These are phyloP conservation scores for Sungouiella thailandica DNA, from an alignment of 805 yeast species.

Conservation along the genomic window DNA sequence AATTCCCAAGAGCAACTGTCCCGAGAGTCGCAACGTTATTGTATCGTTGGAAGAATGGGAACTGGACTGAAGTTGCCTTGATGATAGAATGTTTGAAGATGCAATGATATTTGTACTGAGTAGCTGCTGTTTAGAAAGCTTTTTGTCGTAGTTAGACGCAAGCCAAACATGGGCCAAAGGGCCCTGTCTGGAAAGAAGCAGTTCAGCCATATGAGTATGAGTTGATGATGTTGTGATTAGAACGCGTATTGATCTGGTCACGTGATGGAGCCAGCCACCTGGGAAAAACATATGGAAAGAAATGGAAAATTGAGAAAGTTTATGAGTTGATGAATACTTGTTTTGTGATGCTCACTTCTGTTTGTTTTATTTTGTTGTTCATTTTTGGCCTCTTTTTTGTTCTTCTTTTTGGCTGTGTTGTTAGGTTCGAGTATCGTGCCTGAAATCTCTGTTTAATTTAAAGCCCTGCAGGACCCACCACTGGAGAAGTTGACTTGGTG, in stretches of 20 bases:
- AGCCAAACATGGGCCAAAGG: conserved; percentile 90
- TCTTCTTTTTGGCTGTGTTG: no score
- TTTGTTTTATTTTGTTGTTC: no score
- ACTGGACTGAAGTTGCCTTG: conserved; percentile 52
- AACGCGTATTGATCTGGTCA: conserved; percentile 2
- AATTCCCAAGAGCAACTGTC: conserved; percentile 82
- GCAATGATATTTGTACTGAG: conserved; percentile 65
- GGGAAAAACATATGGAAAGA: background rate
- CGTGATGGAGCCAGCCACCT: no score
- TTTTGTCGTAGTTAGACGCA: conserved; percentile 83
- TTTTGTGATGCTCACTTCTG: no score
- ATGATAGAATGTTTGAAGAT: conserved; percentile 40
- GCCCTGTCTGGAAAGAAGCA: conserved; percentile 56
- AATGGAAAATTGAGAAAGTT: background rate
- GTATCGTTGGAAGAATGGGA: conserved; percentile 31
- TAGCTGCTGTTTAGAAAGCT: conserved; percentile 65
- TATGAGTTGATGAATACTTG: no score
- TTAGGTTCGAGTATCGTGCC: no score
- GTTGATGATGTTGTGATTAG: conserved; percentile 1
- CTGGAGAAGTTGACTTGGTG: no score
- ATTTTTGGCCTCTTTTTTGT: no score
- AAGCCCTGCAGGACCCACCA: no score
- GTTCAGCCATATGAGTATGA: conserved; percentile 8
- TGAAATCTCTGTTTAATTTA: no score
- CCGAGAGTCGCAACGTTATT: conserved; percentile 74